Percentiles rank a stretch among this genome's conserved stretches.
Conservation (phyloP, 179 eudicot genomes). For the Nepenthes alata region DNA sequence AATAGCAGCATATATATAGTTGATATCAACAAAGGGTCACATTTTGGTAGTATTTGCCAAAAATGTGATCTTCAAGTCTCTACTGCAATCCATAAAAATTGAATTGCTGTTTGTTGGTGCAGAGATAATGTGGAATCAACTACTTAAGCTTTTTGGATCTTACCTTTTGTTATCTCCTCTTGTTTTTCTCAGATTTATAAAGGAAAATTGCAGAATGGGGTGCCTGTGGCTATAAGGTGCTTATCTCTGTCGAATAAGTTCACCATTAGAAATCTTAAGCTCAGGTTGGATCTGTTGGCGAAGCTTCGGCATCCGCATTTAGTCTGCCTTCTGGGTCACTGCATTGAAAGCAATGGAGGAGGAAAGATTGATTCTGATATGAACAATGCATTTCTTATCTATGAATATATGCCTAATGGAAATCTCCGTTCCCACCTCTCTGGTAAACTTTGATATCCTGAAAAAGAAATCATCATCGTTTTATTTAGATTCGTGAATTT, state of each 20-base stretch:
- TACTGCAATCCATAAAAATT: no score
- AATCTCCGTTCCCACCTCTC: constrained; percentile 45
- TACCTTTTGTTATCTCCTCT: not conserved
- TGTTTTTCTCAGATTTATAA: constrained; percentile 41
- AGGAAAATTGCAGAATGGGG: constrained; percentile 67
- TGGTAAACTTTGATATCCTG: constrained; percentile 24
- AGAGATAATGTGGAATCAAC: not conserved
- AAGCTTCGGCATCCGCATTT: constrained; percentile 78
- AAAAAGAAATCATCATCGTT: no score
- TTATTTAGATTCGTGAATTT: no score
- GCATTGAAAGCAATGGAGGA: constrained; percentile 36
- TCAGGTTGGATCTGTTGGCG: constrained; percentile 67
- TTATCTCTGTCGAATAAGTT: constrained; percentile 44
- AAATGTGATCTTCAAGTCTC: no score
- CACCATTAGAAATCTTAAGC: constrained; percentile 57
- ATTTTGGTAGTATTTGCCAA: no score
- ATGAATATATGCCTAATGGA: constrained; percentile 69
- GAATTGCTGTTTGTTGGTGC: no score
- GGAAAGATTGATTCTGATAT: constrained; percentile 31
- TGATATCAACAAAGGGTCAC: no score
- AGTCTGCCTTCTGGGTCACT: constrained; percentile 82
- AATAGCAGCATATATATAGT: no score
- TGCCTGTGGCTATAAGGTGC: constrained; percentile 58
- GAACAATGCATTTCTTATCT: constrained; percentile 63
- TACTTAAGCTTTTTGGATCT: not conserved